Percentiles rank a stretch among this genome's conserved stretches.
These are phyloP conservation scores for Kodamaea sp. DNA, from an alignment of 1,139 yeast genomes.

Conservation along the genomic window DNA sequence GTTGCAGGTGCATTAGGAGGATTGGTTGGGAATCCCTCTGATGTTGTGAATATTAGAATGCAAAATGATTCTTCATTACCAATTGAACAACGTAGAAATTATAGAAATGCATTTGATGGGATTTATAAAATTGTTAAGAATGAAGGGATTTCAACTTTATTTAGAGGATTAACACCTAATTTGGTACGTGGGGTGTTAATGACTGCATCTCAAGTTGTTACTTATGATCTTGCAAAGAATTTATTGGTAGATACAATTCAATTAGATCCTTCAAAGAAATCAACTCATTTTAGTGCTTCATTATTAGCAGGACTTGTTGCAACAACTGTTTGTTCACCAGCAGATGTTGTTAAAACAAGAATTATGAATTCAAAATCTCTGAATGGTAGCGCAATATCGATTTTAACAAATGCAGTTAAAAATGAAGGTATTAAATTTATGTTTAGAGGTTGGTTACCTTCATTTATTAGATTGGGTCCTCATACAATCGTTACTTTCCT, in stretches of 20 bases:
- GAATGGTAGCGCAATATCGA: slow-evolving; percentile 46
- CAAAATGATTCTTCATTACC: slow-evolving; percentile 81
- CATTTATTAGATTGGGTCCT: slow-evolving; percentile 83
- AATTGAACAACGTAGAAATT: slow-evolving; percentile 62
- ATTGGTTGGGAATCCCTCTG: slow-evolving; percentile 82
- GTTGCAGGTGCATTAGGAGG: slow-evolving; percentile 82
- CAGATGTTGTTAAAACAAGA: slow-evolving; percentile 85
- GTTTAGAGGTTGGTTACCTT: slow-evolving; percentile 90
- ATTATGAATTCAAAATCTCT: slow-evolving; percentile 69
- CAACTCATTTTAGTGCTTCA: slow-evolving; percentile 77
- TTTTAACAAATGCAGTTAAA: slow-evolving; percentile 54
- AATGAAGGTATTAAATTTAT: slow-evolving; percentile 73
- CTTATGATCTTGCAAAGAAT: slow-evolving; percentile 74
- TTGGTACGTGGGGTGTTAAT: slow-evolving; percentile 76
- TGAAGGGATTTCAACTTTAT: slow-evolving; percentile 60
- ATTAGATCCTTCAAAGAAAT: slow-evolving; percentile 57
- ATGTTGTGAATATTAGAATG: slow-evolving; percentile 86
- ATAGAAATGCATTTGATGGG: slow-evolving; percentile 78
- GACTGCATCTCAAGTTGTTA: slow-evolving; percentile 91
- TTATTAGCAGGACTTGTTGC: slow-evolving; percentile 81
- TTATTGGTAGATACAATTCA: slow-evolving; percentile 48
- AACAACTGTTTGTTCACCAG: slow-evolving; percentile 88
- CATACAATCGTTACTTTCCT: slow-evolving; percentile 84
- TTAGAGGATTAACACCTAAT: slow-evolving; percentile 77
- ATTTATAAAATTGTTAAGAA: slow-evolving; percentile 53